Percentiles rank a stretch among this genome's conserved stretches.
phyloP scores from a whole-genome alignment of 176 grass and related monocot genomes.

The Hyparrhenia diplandra region DNA sequence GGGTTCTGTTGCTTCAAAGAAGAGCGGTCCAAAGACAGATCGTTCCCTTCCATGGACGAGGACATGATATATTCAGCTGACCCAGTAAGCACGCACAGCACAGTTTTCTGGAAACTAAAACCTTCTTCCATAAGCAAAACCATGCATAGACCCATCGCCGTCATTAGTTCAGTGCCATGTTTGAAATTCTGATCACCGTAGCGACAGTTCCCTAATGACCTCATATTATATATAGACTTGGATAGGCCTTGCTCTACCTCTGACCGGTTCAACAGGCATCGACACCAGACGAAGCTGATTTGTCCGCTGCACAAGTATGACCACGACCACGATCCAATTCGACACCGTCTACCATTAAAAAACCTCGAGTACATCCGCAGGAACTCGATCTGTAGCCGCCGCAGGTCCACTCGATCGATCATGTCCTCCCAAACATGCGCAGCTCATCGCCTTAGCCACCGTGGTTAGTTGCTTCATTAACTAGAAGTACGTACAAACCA shows the following conservation, averaged over 20 bases:
- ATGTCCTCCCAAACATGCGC: neutral
- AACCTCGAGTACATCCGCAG: neutral
- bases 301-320: neutral
- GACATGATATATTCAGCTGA: slow-evolving; percentile 45
- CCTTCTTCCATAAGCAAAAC: no score
- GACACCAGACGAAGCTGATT: neutral
- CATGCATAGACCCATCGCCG: no score
- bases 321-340: neutral
- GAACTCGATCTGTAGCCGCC: neutral
- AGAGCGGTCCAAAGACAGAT: neutral
- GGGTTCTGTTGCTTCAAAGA: slow-evolving; percentile 45
- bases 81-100: slow-evolving; percentile 36
- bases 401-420: neutral
- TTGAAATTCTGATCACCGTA: no score
- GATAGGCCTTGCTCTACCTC: no score
- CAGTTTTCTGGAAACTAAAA: no score
- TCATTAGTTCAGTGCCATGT: no score
- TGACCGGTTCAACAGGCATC: no score
- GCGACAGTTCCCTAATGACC: no score
- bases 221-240: no score
- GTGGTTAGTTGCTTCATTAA: neutral
- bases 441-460: neutral
- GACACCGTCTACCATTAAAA: neutral
- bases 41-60: slow-evolving; percentile 35
- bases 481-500: neutral